Conservation (phyloP, 2,329 filamentous ascomycete genomes). For the Akanthomyces muscarius region DNA sequence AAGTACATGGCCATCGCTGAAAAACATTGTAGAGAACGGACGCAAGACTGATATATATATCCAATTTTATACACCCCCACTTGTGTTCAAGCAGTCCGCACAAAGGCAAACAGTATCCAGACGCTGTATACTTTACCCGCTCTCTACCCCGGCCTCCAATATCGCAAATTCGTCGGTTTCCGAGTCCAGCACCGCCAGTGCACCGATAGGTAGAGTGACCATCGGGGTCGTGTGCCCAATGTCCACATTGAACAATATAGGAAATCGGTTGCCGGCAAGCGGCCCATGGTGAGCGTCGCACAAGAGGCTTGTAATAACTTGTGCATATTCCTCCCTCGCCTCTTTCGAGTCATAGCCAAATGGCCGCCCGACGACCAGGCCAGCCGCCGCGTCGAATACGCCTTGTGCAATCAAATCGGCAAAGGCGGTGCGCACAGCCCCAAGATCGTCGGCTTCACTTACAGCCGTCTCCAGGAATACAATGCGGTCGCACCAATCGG, state of each 20-base stretch:
- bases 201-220: conserved; percentile 39
- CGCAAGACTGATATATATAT: too few species aligned
- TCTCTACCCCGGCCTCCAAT: conserved; percentile 19
- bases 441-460: conserved; percentile 26
- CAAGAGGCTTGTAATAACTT: conserved; percentile 31
- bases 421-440: conserved; percentile 31
- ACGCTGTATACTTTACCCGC: too few species aligned
- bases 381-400: conserved; percentile 38
- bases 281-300: conserved; percentile 28
- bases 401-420: conserved; percentile 40
- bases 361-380: conserved; percentile 39
- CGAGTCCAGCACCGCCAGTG: conserved; percentile 35
- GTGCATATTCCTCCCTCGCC: conserved; percentile 27
- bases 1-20: too few species aligned
- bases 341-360: conserved; percentile 37
- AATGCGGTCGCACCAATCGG: conserved; percentile 36
- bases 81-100: too few species aligned
- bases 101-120: too few species aligned
- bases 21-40: too few species aligned
- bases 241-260: conserved; percentile 40
- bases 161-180: conserved; percentile 35
- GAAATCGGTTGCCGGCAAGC: conserved; percentile 31
- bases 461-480: conserved; percentile 40
- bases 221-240: conserved; percentile 41
- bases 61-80: too few species aligned